A percentile compares a stretch with the other conserved stretches of the same genome.
phyloP scores from a whole-genome alignment of 257 asterid genomes.

The Penstemon barbatus region DNA sequence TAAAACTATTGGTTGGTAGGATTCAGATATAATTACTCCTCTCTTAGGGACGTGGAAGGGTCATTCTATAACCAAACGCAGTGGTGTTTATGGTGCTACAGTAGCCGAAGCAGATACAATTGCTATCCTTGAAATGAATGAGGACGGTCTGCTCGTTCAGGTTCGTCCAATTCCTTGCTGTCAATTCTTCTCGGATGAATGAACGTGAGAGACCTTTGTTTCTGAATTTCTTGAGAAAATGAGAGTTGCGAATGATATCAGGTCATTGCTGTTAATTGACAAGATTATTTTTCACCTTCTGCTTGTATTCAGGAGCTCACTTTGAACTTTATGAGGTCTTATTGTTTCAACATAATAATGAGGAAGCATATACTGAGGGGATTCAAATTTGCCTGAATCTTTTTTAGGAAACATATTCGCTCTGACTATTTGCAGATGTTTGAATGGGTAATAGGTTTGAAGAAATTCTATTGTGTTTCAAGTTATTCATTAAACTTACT shows the following conservation, averaged over 20 bases:
- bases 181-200: not conserved
- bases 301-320: no score
- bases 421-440: not conserved
- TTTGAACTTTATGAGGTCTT: no score
- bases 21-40: constrained; percentile 54
- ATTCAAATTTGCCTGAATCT: no score
- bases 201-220: not conserved
- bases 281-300: no score
- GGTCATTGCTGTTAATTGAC: no score
- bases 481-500: not conserved
- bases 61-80: constrained; percentile 80
- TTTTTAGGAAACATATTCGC: no score
- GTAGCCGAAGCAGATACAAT: constrained; percentile 74
- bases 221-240: no score
- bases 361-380: no score
- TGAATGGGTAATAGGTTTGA: not conserved
- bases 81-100: constrained; percentile 94
- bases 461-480: not conserved
- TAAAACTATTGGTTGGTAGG: constrained; percentile 43
- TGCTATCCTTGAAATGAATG: constrained; percentile 58
- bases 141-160: constrained; percentile 79
- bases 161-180: constrained; percentile 38
- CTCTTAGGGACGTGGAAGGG: constrained; percentile 92
- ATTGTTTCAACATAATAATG: no score
- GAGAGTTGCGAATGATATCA: no score